phyloP scores from a whole-genome alignment of 768 basidiomycete species.

The Auricularia sp. region DNA sequence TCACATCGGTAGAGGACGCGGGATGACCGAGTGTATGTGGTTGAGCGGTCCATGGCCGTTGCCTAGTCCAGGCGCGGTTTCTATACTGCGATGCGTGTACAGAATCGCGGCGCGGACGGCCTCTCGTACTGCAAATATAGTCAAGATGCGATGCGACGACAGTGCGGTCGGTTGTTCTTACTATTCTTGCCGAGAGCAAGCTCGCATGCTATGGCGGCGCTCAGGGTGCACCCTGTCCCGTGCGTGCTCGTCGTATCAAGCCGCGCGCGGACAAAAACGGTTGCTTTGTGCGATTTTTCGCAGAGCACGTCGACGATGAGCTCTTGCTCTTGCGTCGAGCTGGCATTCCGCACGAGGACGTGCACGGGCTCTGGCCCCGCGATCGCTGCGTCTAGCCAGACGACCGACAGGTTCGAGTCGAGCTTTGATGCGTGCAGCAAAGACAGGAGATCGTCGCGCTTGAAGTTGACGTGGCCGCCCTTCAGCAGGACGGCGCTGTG shows the following conservation, averaged over 20 bases:
- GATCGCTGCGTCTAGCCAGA: constrained; percentile 4
- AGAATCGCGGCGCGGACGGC: constrained; percentile 50
- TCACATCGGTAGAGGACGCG: constrained; percentile 42
- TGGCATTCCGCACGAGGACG: neutral
- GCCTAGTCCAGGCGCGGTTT: constrained; percentile 57
- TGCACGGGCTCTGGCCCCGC: constrained; percentile 1
- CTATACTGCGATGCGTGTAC: constrained; percentile 73
- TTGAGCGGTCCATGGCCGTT: constrained; percentile 78
- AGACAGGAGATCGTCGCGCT: constrained; percentile 33
- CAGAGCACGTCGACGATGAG: constrained; percentile 61
- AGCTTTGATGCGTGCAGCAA: neutral
- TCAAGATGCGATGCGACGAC: neutral
- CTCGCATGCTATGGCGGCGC: constrained; percentile 64
- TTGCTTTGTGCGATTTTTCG: constrained; percentile 26
- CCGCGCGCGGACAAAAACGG: constrained; percentile 50
- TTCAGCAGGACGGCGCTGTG: constrained; percentile 63
- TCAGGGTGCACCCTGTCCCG: constrained; percentile 90
- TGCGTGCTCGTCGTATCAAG: constrained; percentile 69
- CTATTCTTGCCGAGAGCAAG: constrained; percentile 42
- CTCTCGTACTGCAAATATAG: constrained; percentile 37
- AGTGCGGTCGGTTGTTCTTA: constrained; percentile 21
- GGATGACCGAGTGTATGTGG: constrained; percentile 57
- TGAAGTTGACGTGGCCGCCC: constrained; percentile 62
- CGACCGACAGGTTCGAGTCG: neutral
- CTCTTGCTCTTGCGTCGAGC: constrained; percentile 3